Evolutionary conservation across 139 green algal genomes (phyloP).

Genomic region (Klebsormidium nitens): DNA sequence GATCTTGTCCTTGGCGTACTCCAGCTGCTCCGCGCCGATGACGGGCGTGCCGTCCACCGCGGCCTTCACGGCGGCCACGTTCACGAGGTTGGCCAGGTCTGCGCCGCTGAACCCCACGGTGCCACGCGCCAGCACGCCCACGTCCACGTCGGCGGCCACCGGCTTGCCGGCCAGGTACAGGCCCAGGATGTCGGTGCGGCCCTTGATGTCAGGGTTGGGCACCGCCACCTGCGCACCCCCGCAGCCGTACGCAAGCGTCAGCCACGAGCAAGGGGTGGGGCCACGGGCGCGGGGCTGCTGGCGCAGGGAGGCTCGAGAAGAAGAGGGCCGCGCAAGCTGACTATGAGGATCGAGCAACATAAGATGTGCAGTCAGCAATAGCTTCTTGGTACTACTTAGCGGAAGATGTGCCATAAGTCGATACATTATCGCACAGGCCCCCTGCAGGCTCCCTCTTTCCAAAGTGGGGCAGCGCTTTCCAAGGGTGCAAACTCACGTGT

Average conservation of each 20-base stretch:
- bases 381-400: too few relatives aligned
- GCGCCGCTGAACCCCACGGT: slow-evolving; percentile 83
- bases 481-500: too few relatives aligned
- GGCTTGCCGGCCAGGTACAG: slow-evolving; percentile 51
- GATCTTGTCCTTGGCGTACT: slow-evolving; percentile 62
- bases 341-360: too few relatives aligned
- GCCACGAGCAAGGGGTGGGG: neutral
- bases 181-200: slow-evolving; percentile 83
- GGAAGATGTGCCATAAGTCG: too few relatives aligned
- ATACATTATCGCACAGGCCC: too few relatives aligned
- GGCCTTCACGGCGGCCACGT: slow-evolving; percentile 86
- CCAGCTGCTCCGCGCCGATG: slow-evolving; percentile 32
- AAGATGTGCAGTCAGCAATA: too few relatives aligned
- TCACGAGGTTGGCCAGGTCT: slow-evolving; percentile 80
- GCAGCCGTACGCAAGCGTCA: too few relatives aligned
- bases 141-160: slow-evolving; percentile 54
- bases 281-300: neutral
- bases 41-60: slow-evolving; percentile 63
- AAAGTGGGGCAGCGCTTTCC: too few relatives aligned
- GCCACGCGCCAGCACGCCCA: slow-evolving; percentile 61
- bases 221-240: slow-evolving; percentile 59
- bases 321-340: too few relatives aligned
- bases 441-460: too few relatives aligned
- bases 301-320: too few relatives aligned
- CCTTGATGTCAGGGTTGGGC: slow-evolving; percentile 88